Evolutionary conservation across 805 yeast genomes (phyloP).

Genomic region (Saccharomycopsis amapae): DNA sequence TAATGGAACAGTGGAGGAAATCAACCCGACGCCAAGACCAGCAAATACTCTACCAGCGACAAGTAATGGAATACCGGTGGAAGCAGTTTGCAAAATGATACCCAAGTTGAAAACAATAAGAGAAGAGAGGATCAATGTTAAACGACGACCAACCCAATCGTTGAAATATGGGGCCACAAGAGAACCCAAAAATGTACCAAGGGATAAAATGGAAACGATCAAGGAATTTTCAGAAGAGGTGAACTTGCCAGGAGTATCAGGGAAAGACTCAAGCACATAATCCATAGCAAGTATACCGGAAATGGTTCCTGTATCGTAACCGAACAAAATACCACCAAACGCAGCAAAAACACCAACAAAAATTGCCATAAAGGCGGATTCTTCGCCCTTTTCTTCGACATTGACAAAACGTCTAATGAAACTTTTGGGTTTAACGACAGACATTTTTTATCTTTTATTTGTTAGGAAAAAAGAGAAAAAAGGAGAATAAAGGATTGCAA

Average conservation of each 20-base stretch:
- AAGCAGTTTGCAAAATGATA: constrained; percentile 40
- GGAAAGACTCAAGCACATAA: constrained; percentile 41
- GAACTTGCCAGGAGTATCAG: constrained; percentile 32
- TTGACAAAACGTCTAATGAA: constrained; percentile 15
- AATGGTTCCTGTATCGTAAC: constrained; percentile 64
- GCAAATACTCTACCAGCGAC: constrained; percentile 63
- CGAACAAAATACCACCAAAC: constrained; percentile 60
- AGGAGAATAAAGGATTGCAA: too few species aligned
- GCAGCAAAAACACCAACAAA: constrained; percentile 59
- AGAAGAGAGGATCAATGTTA: constrained; percentile 37
- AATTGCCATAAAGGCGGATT: constrained; percentile 34
- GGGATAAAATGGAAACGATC: constrained; percentile 64
- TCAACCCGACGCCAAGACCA: constrained; percentile 68
- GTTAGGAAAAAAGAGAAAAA: too few species aligned
- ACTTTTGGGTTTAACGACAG: not conserved
- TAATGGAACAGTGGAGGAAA: constrained; percentile 66
- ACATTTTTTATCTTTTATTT: too few species aligned
- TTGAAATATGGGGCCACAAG: constrained; percentile 50
- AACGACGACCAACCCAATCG: constrained; percentile 50
- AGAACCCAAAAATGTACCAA: constrained; percentile 69
- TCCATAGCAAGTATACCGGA: constrained; percentile 62
- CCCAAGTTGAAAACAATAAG: constrained; percentile 47
- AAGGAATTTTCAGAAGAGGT: constrained; percentile 45
- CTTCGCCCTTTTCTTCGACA: constrained; percentile 15
- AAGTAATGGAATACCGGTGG: constrained; percentile 37